Evolutionary conservation across 2,329 filamentous ascomycete genomes (phyloP).

Genomic region (Karstenula rhodostoma): DNA sequence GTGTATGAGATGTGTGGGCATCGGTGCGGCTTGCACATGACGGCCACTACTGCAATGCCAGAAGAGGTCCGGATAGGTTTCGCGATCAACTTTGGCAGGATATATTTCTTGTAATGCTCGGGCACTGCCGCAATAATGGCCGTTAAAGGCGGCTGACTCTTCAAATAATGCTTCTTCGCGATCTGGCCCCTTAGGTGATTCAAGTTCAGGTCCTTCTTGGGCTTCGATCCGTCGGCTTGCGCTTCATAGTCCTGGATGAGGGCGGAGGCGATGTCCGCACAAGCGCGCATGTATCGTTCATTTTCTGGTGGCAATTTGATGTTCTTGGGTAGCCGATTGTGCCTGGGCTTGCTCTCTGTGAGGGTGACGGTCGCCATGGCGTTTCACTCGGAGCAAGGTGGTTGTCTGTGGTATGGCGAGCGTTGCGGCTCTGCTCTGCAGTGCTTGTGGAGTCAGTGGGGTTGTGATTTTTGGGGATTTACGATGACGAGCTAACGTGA

Average conservation of each 20-base stretch:
- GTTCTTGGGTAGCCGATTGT: constrained; percentile 69
- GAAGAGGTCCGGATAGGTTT: constrained; percentile 97
- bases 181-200: constrained; percentile 87
- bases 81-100: constrained; percentile 92
- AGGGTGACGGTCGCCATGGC: constrained; percentile 72
- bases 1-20: constrained; percentile 99
- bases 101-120: constrained; percentile 99
- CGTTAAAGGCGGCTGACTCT: constrained; percentile 87
- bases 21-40: constrained; percentile 99
- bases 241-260: constrained; percentile 95
- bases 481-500: constrained; percentile 14
- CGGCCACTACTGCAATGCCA: constrained; percentile 96
- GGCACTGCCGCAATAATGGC: constrained; percentile 98
- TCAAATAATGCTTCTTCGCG: constrained; percentile 90
- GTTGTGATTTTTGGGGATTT: constrained; percentile 23
- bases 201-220: constrained; percentile 88
- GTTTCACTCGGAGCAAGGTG: constrained; percentile 13
- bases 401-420: constrained; percentile 30
- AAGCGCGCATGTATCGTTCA: constrained; percentile 91
- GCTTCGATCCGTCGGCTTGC: constrained; percentile 73
- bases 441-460: constrained; percentile 36
- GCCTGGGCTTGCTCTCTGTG: constrained; percentile 57
- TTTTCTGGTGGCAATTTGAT: constrained; percentile 87
- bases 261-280: constrained; percentile 92
- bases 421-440: constrained; percentile 30